Evolutionary conservation across 495 filamentous ascomycete genomes (phyloP).

Genomic region (Podospora didyma): DNA sequence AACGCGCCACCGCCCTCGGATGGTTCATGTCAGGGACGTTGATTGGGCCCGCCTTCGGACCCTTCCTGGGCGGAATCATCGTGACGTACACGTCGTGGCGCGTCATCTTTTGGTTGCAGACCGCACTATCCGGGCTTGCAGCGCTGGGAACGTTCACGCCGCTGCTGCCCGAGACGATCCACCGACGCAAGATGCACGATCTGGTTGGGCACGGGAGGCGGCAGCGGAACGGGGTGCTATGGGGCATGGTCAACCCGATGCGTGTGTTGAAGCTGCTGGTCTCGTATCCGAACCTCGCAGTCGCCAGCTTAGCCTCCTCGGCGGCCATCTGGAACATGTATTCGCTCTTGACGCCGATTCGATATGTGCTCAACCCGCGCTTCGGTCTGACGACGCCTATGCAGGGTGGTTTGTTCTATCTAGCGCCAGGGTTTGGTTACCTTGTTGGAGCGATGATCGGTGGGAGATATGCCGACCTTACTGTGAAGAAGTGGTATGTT

Average conservation of each 20-base stretch:
- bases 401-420: constrained; percentile 66
- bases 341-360: constrained; percentile 66
- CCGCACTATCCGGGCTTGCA: constrained; percentile 55
- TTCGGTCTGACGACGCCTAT: constrained; percentile 65
- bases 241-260: constrained; percentile 58
- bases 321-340: constrained; percentile 73
- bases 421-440: constrained; percentile 69
- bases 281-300: constrained; percentile 60
- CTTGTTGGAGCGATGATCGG: constrained; percentile 66
- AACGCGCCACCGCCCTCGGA: constrained; percentile 63
- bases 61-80: constrained; percentile 64
- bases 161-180: constrained; percentile 67
- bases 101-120: constrained; percentile 70
- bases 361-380: constrained; percentile 69
- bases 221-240: constrained; percentile 50
- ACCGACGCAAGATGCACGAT: constrained; percentile 53
- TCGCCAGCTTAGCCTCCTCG: constrained; percentile 55
- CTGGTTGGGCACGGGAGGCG: constrained; percentile 43
- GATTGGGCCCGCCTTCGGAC: constrained; percentile 67
- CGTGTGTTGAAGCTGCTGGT: constrained; percentile 56
- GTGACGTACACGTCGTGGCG: constrained; percentile 67
- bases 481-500: constrained; percentile 52
- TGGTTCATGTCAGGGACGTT: constrained; percentile 69
- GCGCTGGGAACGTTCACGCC: constrained; percentile 54
- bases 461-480: constrained; percentile 65